Base-by-base conservation (phyloP, 164 flowering plant species). In the Sedum album region DNA sequence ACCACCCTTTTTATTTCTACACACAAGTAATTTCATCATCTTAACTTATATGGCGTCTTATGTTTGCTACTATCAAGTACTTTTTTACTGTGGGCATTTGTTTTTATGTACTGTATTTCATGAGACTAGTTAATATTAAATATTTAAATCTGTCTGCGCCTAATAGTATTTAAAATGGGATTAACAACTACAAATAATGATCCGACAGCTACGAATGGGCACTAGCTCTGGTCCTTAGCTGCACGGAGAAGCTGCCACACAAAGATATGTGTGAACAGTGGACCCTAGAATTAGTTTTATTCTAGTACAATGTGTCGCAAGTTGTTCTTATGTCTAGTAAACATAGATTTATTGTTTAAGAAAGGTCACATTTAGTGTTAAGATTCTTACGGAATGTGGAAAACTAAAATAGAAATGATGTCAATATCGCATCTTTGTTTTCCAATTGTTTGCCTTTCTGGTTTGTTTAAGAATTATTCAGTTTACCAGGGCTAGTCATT, bases 231-330 rank as follows among this genome's bases (percentile, higher is more conserved):
- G 33, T 28, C 62, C 62, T 57, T 57, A 8, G 62, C 26, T 23
- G 62, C 33, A 11, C 14, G 33, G 62, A 57, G 62, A 57, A 57
- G 62, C 62, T 57, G 62, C 62, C 62, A 57, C 33, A 57, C 62
- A 20, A 57, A 57, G 33, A 26, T 57, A 57, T 57, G 62, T 25
- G 62, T 2, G 20, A 10, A 57, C 62, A 57, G 18, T 14, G 33
- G 62, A 57, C 33, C 62, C 62, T 57, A 5, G 26, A 14, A 18
- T 33, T 28, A 28, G 31, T 1, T 55, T 57, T 57, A 57, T 53
- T 57, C 33, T 28, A 57, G 35, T 33, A 53, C 60, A 28, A 28
- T 57, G 62, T 26, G 62, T 57, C 14, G n/a, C 8, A 23, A 6
- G 62, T 21, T 21, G 18, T 28, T 33, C 62, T 26, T 57, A 57